Evolutionary conservation across 805 yeast genomes (phyloP).

Genomic region (Metschnikowia cerradonensis): DNA sequence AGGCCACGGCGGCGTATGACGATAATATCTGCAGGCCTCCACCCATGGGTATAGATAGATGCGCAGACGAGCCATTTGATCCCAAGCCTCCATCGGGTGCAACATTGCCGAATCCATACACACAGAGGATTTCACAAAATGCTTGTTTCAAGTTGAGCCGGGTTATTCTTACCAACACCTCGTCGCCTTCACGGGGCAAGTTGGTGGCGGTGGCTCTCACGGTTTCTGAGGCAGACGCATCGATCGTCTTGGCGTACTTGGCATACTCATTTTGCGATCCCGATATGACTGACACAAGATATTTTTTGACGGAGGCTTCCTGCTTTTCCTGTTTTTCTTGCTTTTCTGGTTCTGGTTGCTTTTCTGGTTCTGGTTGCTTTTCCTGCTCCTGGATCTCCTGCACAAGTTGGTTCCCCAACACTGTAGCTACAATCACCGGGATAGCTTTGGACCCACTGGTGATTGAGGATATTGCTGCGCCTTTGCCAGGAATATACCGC

Average conservation of each 20-base stretch:
- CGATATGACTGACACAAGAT: slow-evolving; percentile 30
- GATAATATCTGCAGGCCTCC: slow-evolving; percentile 50
- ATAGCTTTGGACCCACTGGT: slow-evolving; percentile 35
- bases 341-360: no score
- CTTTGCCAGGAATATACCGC: slow-evolving; percentile 59
- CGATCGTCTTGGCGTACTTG: slow-evolving; percentile 21
- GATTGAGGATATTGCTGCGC: slow-evolving; percentile 51
- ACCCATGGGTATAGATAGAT: slow-evolving; percentile 39
- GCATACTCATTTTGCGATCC: slow-evolving; percentile 23
- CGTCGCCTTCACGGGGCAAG: slow-evolving; percentile 80
- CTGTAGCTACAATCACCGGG: slow-evolving; percentile 52
- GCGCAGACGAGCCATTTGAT: slow-evolving; percentile 43
- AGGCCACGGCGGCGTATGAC: slow-evolving; percentile 34
- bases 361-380: slow-evolving; percentile 7
- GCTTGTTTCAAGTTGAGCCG: slow-evolving; percentile 68
- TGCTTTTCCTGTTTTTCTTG: background rate
- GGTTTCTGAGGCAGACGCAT: slow-evolving; percentile 15
- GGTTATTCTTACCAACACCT: slow-evolving; percentile 72
- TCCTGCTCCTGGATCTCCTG: slow-evolving; percentile 17
- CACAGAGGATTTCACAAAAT: slow-evolving; percentile 64
- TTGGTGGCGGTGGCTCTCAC: slow-evolving; percentile 35
- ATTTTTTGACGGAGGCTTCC: slow-evolving; percentile 17
- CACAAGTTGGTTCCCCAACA: slow-evolving; percentile 54
- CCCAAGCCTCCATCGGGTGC: slow-evolving; percentile 66
- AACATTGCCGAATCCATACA: slow-evolving; percentile 58